A percentile compares a stretch with the other conserved stretches of the same genome.
phyloP scores from a whole-genome alignment of 148 eudicot species.

The Drosera capensis region DNA sequence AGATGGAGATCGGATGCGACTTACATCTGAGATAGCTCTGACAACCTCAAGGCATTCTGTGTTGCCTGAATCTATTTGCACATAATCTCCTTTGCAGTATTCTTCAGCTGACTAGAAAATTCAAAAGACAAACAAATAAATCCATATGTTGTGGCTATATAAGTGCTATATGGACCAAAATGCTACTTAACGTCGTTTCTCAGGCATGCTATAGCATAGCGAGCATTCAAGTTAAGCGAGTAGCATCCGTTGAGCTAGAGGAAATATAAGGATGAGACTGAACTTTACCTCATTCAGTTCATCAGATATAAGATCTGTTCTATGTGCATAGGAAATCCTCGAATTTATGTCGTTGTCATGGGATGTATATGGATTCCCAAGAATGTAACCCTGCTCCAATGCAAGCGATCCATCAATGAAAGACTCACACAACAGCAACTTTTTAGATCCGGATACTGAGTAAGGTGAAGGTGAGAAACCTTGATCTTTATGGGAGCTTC shows the following conservation, averaged over 20 bases:
- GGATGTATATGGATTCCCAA: constrained; percentile 8
- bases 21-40: constrained; percentile 3
- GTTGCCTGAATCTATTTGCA: neutral
- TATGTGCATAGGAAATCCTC: neutral
- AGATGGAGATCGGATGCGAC: neutral
- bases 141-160: neutral
- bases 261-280: no score
- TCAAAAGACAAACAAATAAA: neutral
- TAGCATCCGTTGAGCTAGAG: neutral
- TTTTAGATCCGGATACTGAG: no score
- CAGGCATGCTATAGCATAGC: neutral
- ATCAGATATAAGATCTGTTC: constrained; percentile 7
- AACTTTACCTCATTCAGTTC: constrained; percentile 8
- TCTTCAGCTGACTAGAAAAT: constrained; percentile 5
- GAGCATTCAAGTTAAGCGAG: no score
- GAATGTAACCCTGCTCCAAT: constrained; percentile 9
- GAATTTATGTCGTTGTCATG: neutral
- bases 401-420: no score
- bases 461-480: no score
- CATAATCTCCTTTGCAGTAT: constrained; percentile 7
- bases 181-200: no score
- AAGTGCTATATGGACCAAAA: neutral
- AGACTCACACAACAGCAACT: neutral
- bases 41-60: neutral
- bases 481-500: neutral